These are phyloP conservation scores for Fusarium protoensiforme DNA, from an alignment of 2,329 filamentous ascomycete species.

Conservation along the genomic window DNA sequence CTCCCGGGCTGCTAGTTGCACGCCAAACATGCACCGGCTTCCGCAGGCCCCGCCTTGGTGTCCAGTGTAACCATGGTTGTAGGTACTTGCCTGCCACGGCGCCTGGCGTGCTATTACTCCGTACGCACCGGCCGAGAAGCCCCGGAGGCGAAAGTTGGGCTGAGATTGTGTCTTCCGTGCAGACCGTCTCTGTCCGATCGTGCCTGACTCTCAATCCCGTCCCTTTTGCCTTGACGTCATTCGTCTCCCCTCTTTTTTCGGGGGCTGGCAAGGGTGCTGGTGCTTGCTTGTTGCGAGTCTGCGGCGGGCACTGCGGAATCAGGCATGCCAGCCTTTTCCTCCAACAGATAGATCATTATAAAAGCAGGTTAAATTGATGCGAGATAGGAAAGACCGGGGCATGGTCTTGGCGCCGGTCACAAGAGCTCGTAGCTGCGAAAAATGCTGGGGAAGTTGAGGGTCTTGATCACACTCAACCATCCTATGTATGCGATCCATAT, in stretches of 20 bases:
- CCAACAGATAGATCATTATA: slow-evolving; percentile 1
- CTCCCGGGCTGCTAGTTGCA: slow-evolving; percentile 38
- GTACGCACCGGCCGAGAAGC: slow-evolving; percentile 39
- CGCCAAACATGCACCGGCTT: slow-evolving; percentile 34
- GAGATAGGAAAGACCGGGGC: slow-evolving; percentile 17
- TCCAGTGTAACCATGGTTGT: slow-evolving; percentile 12
- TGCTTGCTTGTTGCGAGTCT: slow-evolving; percentile 1
- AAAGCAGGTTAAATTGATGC: slow-evolving; percentile 2
- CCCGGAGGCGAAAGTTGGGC: slow-evolving; percentile 24
- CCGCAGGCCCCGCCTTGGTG: slow-evolving; percentile 26
- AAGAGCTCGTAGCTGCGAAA: background rate
- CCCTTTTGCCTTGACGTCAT: slow-evolving; percentile 18
- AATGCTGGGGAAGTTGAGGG: slow-evolving; percentile 26
- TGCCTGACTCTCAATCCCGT: background rate
- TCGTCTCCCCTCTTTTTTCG: background rate
- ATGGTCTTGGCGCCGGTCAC: slow-evolving; percentile 17
- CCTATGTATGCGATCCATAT: slow-evolving; percentile 13
- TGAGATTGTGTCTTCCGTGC: slow-evolving; percentile 14
- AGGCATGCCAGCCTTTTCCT: slow-evolving; percentile 3
- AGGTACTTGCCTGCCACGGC: slow-evolving; percentile 22
- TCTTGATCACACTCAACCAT: slow-evolving; percentile 9
- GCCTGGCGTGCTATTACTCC: slow-evolving; percentile 28
- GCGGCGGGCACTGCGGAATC: slow-evolving; percentile 17
- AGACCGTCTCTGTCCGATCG: slow-evolving; percentile 14
- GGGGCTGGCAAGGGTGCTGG: slow-evolving; percentile 3